phyloP scores from a whole-genome alignment of 768 basidiomycete genomes.

The Albatrellus ellisii region DNA sequence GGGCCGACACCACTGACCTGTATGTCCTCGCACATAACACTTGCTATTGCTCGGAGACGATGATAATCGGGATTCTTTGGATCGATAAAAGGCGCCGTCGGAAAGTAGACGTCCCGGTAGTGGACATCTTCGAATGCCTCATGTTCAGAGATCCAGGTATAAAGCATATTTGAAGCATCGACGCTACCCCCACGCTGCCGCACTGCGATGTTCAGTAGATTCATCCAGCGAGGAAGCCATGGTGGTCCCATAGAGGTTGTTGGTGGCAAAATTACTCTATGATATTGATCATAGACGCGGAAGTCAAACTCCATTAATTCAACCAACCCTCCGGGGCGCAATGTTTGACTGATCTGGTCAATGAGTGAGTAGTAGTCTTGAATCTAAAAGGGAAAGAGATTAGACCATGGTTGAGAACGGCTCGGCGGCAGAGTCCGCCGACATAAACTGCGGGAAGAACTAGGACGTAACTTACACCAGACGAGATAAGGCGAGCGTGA shows the following conservation, averaged over 20 bases:
- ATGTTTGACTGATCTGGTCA: constrained; percentile 49
- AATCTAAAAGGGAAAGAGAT: constrained; percentile 30
- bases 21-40: constrained; percentile 44
- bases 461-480: constrained; percentile 40
- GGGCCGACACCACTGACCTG: constrained; percentile 23
- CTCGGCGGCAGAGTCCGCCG: constrained; percentile 4
- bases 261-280: constrained; percentile 28
- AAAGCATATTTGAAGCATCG: constrained; percentile 45
- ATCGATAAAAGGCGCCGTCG: constrained; percentile 37
- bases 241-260: constrained; percentile 33
- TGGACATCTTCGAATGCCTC: constrained; percentile 45
- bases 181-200: constrained; percentile 43
- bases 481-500: constrained; percentile 56
- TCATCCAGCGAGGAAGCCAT: constrained; percentile 53
- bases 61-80: constrained; percentile 19
- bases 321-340: constrained; percentile 60
- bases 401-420: background rate
- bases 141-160: constrained; percentile 41
- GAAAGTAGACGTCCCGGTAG: constrained; percentile 49
- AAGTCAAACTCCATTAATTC: constrained; percentile 62
- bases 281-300: constrained; percentile 39
- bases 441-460: background rate
- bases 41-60: constrained; percentile 4
- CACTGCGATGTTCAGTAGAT: constrained; percentile 39
- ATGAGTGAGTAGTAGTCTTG: constrained; percentile 51